Evolutionary conservation across 306 rosid species (phyloP).

Genomic region (Sophora flavescens): DNA sequence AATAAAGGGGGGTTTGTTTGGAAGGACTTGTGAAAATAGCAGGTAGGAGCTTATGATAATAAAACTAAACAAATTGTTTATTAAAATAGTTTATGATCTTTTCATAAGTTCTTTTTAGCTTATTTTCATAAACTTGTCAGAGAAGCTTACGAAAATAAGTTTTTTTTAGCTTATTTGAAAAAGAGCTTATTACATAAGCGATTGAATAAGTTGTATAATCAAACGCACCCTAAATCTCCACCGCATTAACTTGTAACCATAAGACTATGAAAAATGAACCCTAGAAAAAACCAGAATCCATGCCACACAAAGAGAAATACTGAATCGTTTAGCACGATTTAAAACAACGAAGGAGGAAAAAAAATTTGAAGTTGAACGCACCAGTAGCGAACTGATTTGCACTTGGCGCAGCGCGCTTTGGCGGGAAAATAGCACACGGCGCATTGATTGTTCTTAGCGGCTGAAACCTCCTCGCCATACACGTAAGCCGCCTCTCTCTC

Average conservation of each 20-base stretch:
- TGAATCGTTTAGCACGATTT: neutral
- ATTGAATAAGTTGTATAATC: no score
- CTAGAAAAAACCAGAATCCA: conserved; percentile 4
- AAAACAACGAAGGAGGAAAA: no score
- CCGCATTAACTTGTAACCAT: neutral
- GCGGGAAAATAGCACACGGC: conserved; percentile 82
- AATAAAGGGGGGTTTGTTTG: no score
- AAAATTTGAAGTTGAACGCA: conserved; percentile 38
- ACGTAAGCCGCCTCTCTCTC: conserved; percentile 72
- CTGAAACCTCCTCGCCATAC: conserved; percentile 36
- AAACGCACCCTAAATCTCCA: neutral
- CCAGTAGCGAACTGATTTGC: conserved; percentile 95
- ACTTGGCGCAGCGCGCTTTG: conserved; percentile 77
- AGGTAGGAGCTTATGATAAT: no score
- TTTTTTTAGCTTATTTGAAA: no score
- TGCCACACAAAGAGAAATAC: neutral
- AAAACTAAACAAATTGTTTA: no score
- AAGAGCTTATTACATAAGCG: no score
- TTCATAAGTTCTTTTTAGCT: no score
- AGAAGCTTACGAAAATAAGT: no score
- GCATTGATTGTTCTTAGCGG: conserved; percentile 56
- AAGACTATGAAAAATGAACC: neutral
- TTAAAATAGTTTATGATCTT: no score
- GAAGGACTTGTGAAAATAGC: no score
- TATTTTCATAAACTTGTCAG: no score